A percentile compares a stretch with the other conserved stretches of the same genome.
Conservation (phyloP, 352 stramenopile species). For the Globisporangium cederbergense region DNA sequence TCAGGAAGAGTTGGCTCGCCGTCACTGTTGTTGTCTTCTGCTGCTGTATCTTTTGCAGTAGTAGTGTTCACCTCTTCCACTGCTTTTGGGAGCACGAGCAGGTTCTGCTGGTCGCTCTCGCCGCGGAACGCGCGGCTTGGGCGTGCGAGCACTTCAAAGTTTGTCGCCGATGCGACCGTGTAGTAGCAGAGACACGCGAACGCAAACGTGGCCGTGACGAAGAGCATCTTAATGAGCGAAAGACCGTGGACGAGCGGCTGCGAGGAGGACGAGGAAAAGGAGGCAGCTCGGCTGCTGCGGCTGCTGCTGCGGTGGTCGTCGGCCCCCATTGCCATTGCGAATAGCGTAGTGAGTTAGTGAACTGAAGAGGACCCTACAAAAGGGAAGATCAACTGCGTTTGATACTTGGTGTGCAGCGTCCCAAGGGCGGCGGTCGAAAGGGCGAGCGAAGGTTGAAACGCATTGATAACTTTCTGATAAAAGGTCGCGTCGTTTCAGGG, state of each 20-base stretch:
- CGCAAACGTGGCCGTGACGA: conserved; percentile 6
- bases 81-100: conserved; percentile 8
- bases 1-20: background rate
- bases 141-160: background rate
- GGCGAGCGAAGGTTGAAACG: background rate
- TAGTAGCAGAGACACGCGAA: conserved; percentile 16
- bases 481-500: background rate
- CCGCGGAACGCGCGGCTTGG: background rate
- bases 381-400: background rate
- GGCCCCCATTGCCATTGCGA: background rate
- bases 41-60: background rate
- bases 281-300: background rate
- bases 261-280: background rate
- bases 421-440: background rate
- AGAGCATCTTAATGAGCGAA: conserved; percentile 7
- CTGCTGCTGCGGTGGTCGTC: background rate
- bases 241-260: background rate
- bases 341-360: background rate
- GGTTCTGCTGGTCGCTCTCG: conserved; percentile 5
- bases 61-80: background rate
- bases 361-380: too few relatives aligned
- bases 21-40: background rate
- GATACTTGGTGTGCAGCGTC: background rate
- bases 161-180: background rate
- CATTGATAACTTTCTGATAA: background rate